phyloP scores from a whole-genome alignment of 208 protist genomes.

The Phytomonas sp. region DNA sequence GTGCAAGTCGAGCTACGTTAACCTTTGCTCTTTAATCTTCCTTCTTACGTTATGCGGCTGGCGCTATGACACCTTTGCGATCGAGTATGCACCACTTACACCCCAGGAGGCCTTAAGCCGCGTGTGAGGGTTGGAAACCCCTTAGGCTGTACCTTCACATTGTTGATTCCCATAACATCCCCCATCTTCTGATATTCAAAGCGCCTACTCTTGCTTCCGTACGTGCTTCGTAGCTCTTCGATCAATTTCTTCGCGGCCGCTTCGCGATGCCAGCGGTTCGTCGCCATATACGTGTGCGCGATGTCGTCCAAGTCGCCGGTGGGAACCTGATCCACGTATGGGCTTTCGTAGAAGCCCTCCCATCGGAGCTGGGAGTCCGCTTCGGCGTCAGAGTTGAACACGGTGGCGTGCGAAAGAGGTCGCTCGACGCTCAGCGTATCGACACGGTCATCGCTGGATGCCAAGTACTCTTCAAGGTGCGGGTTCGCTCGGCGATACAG shows the following conservation, averaged over 20 bases:
- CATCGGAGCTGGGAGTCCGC: constrained; percentile 81
- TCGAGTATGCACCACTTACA: constrained; percentile 9
- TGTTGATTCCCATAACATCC: constrained; percentile 88
- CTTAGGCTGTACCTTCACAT: constrained; percentile 82
- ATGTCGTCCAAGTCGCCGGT: constrained; percentile 79
- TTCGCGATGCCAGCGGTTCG: constrained; percentile 88
- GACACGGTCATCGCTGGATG: constrained; percentile 41
- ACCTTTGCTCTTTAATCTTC: background rate
- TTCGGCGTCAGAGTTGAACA: constrained; percentile 84
- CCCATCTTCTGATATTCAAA: constrained; percentile 90
- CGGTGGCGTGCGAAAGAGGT: constrained; percentile 69
- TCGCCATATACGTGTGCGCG: constrained; percentile 66
- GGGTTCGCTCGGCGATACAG: constrained; percentile 22
- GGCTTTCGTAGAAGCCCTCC: constrained; percentile 85
- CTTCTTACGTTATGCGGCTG: background rate
- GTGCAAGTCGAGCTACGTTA: background rate
- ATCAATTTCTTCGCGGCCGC: constrained; percentile 83
- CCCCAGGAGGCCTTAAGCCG: constrained; percentile 37
- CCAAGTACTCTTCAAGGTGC: constrained; percentile 82
- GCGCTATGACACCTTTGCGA: background rate
- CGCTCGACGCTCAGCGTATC: constrained; percentile 79
- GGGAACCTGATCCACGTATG: constrained; percentile 77
- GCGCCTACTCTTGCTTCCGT: constrained; percentile 68
- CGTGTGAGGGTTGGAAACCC: constrained; percentile 77
- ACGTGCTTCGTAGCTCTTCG: constrained; percentile 69